Base-by-base conservation (phyloP, 345 rosid genomes). In the Moricandia moricandioides region DNA sequence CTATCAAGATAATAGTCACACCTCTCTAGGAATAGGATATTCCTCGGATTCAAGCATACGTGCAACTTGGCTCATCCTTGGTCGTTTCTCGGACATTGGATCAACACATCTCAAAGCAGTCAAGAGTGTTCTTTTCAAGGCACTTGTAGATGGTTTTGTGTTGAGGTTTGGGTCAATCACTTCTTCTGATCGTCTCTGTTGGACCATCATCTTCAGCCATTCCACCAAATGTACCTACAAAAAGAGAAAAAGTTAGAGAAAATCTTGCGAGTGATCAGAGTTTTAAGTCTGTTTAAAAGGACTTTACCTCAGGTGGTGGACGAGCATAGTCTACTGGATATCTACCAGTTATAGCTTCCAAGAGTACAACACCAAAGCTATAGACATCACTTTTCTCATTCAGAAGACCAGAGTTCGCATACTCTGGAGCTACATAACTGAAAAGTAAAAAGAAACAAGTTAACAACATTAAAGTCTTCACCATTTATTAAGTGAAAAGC, bases 161-260 rank as follows among this genome's bases (percentile, higher is more conserved):
- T 96, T 96, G 0, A 96, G 94, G 71, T 86, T 88, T 6, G 96
- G 97, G 74, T 96, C 99, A 16, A 92, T 81, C 65, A 92, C 97
- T 83, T 92, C 98, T 70, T 96, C 98, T 12, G 99, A 91, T 60
- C 91, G 84, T 83, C 97, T 84, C 76, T 80, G 90, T 65, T 94
- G 98, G 1, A 96, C 98, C 98, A 96, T 96, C 98, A 92, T 89
- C 86, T 96, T 96, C 72, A 92, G 83, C 98, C 98, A 96, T 78
- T 96, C 98, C 12, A 96, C 97, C 70, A 96, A 85, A 86, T 96
- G 92, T 56, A 96, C 97, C 99, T 96, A 80, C 65, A 78, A 80
- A 14, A 47, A 55, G 4, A 2, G 7, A 26, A 0, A n/a, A 37
- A 8, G 16, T 33, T 11, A 11, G 5, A 11, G 0, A 12, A 43